Conservation (phyloP, 495 filamentous ascomycete species). For the Xylaria acuta region DNA sequence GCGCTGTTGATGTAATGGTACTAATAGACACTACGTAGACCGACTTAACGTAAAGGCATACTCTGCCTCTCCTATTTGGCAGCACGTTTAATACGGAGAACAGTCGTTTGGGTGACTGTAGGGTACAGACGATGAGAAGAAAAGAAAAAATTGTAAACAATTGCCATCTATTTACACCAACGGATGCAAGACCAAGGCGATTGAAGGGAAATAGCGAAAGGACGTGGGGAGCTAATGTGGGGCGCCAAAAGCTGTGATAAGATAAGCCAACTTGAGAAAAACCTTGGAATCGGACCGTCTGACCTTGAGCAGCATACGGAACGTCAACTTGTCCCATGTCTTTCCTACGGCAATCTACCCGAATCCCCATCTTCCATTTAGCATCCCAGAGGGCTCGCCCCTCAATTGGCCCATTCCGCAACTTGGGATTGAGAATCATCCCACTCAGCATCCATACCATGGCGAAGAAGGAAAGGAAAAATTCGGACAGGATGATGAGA, state of each 20-base stretch:
- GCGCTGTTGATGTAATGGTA: too few species aligned
- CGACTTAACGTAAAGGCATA: not conserved
- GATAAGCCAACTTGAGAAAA: conserved; percentile 1
- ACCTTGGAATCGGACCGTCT: too few species aligned
- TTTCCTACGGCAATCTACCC: not conserved
- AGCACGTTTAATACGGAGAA: too few species aligned
- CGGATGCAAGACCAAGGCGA: too few species aligned
- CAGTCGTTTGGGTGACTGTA: too few species aligned
- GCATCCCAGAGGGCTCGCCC: not conserved
- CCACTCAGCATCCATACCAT: not conserved
- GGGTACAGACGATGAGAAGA: too few species aligned
- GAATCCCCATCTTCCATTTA: not conserved
- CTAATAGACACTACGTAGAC: too few species aligned
- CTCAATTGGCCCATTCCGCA: not conserved
- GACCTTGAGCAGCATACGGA: too few species aligned
- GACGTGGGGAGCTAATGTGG: conserved; percentile 4
- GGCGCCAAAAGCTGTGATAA: not conserved
- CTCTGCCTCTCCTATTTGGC: not conserved
- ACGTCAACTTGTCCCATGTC: not conserved
- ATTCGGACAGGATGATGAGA: too few species aligned
- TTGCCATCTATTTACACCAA: not conserved
- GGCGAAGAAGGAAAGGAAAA: not conserved
- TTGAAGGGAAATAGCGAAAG: too few species aligned
- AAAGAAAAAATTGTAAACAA: too few species aligned
- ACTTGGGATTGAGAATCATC: not conserved